Evolutionary conservation across 495 filamentous ascomycete species (phyloP).

Genomic region (Polyplosphaeria fusca): DNA sequence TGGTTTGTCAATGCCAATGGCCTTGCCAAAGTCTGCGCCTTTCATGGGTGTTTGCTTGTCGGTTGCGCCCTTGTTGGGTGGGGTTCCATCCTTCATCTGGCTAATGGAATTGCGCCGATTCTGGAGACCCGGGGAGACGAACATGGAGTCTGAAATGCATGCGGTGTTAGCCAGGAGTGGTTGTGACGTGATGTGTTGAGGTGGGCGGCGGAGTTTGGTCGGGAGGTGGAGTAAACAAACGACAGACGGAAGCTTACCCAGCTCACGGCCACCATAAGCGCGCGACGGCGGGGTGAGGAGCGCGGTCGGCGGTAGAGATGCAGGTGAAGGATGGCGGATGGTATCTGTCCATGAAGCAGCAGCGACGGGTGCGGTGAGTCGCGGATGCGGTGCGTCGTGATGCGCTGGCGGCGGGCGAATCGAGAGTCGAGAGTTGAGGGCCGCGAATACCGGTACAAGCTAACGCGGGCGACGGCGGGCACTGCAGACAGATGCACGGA

Average conservation of each 20-base stretch:
- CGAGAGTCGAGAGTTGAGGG: not conserved
- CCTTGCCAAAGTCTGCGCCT: constrained; percentile 30
- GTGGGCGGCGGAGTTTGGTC: not conserved
- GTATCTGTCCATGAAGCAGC: not conserved
- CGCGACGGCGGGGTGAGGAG: not conserved
- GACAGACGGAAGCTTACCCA: not conserved
- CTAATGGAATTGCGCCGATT: constrained; percentile 5
- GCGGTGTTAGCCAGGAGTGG: constrained; percentile 6
- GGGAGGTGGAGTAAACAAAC: not conserved
- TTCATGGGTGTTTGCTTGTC: constrained; percentile 26
- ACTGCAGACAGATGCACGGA: not conserved
- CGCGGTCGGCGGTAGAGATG: not conserved
- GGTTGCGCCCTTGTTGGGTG: not conserved
- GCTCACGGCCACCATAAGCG: not conserved
- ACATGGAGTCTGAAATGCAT: constrained; percentile 18
- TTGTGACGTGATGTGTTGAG: constrained; percentile 2
- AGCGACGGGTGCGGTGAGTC: not conserved
- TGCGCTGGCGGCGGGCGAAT: not conserved
- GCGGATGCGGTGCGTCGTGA: not conserved
- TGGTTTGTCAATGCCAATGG: constrained; percentile 32
- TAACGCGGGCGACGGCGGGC: not conserved
- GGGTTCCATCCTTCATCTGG: constrained; percentile 23
- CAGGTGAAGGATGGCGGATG: not conserved
- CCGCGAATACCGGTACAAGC: not conserved
- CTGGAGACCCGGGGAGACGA: not conserved